Base-by-base conservation (phyloP, 176 grass and related monocot genomes). In the Triticum urartu region DNA sequence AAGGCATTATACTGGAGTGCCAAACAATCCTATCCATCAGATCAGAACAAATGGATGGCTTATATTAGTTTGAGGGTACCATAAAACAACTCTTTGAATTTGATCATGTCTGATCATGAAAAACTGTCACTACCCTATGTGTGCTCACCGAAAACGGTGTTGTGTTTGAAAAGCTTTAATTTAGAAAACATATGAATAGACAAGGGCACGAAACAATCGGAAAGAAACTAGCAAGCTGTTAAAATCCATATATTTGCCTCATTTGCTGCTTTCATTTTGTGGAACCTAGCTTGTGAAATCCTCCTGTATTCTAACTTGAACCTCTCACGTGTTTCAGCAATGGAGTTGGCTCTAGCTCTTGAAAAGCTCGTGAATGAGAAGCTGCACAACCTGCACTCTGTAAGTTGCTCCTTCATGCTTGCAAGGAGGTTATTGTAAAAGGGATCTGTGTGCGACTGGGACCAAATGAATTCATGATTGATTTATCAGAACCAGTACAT, bases 371-470 rank as follows among this genome's bases (percentile, higher is more conserved):
- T 75, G 42, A 75, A 75, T 17, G 72, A 75, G 72, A 75, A 75
- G 42, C 72, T 75, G 72, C 72, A 75, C 72, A 75, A 75, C 72
- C 72, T 75, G 72, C 72, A 75, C 72, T 48, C 72, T 3, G 72
- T 75, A 48, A 75, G 72, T 75, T 48, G 12, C 22, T 75, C 42
- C 3, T 75, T 75, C 7, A 28, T 75, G 22, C 22, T 12, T 48
- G 25, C 0, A 73, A 6, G 3, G n/a, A 12, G 43, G 14, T 73
- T 45, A 15, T 26, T 74, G 71, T 47, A 0, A 72, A 47, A 28
- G n/a, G 6, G 70, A 25, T 73, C 4, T 40, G 38, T 47, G 43
- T 75, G 42, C 42, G 0, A 6, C 10, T 17, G 43, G n/a, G 11
- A 9, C 70, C 21, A 43, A 14, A 72, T 25, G 70, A 25, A 43